A percentile compares a stretch with the other conserved stretches of the same genome.
Evolutionary conservation across 257 asterid species (phyloP).

Genomic region (Capsicum rhomboideum): DNA sequence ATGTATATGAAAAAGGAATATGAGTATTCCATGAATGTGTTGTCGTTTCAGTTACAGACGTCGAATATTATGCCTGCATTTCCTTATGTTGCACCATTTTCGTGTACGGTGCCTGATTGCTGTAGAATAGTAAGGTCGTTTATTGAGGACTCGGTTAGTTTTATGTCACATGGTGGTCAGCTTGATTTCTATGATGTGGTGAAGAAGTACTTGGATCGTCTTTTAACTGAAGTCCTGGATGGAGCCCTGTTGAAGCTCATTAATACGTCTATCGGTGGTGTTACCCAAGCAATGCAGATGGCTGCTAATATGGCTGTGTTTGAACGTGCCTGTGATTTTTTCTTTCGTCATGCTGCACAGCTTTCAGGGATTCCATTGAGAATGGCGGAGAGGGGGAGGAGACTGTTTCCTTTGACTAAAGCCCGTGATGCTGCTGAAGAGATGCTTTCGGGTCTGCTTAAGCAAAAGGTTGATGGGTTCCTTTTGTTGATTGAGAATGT

Average conservation of each 20-base stretch:
- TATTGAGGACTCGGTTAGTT: conserved; percentile 89
- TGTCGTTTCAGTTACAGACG: conserved; percentile 88
- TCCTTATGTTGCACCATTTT: conserved; percentile 91
- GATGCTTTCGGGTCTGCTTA: conserved; percentile 70
- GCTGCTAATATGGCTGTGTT: conserved; percentile 97
- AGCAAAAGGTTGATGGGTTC: conserved; percentile 95
- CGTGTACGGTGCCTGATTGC: conserved; percentile 91
- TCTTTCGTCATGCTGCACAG: conserved; percentile 96
- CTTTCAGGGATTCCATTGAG: conserved; percentile 91
- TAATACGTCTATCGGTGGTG: conserved; percentile 58
- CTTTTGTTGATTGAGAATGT: conserved; percentile 77
- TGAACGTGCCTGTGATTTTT: conserved; percentile 95
- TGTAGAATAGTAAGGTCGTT: conserved; percentile 94
- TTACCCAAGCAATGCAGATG: conserved; percentile 93
- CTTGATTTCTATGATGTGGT: conserved; percentile 85
- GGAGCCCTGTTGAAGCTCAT: conserved; percentile 71
- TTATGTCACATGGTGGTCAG: conserved; percentile 93
- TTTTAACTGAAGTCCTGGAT: conserved; percentile 77
- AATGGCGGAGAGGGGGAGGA: conserved; percentile 81
- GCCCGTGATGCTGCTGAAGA: conserved; percentile 92
- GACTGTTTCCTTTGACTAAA: conserved; percentile 68
- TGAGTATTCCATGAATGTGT: conserved; percentile 86
- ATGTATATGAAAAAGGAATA: conserved; percentile 98
- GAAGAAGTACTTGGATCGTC: conserved; percentile 88
- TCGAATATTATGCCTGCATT: conserved; percentile 94